Percentiles rank a stretch among this genome's conserved stretches.
phyloP scores from a whole-genome alignment of 306 rosid genomes.

The Ceratonia siliqua region DNA sequence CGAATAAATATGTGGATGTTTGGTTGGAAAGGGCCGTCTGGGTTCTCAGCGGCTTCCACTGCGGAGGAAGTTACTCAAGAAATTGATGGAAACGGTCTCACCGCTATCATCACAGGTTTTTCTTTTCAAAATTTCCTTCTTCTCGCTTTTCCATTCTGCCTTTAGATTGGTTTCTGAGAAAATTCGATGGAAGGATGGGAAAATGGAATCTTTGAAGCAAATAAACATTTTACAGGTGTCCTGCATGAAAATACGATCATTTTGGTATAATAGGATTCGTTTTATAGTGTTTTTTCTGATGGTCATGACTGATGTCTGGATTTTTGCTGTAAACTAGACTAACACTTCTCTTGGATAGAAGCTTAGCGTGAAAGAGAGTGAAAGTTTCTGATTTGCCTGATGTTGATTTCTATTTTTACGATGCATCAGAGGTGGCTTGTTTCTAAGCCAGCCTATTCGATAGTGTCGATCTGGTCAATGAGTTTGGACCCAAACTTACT shows the following conservation, averaged over 20 bases:
- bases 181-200: neutral
- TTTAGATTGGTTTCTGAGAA: neutral
- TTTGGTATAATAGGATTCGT: too few species aligned
- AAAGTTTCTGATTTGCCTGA: neutral
- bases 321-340: neutral
- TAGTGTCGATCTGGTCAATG: neutral
- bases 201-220: neutral
- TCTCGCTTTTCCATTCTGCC: neutral
- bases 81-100: slow-evolving; percentile 58
- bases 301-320: neutral
- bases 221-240: neutral
- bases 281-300: neutral
- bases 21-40: slow-evolving; percentile 59
- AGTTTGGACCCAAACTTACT: neutral
- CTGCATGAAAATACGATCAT: neutral
- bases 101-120: slow-evolving; percentile 74
- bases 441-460: neutral
- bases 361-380: neutral
- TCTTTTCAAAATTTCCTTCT: neutral
- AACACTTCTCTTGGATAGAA: neutral
- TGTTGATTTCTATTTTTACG: neutral
- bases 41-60: slow-evolving; percentile 74
- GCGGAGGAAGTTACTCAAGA: slow-evolving; percentile 74
- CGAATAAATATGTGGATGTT: slow-evolving; percentile 54
- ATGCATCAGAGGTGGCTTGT: neutral